Base-by-base conservation (phyloP, 495 filamentous ascomycete genomes). In the Lasiosphaeria miniovina region DNA sequence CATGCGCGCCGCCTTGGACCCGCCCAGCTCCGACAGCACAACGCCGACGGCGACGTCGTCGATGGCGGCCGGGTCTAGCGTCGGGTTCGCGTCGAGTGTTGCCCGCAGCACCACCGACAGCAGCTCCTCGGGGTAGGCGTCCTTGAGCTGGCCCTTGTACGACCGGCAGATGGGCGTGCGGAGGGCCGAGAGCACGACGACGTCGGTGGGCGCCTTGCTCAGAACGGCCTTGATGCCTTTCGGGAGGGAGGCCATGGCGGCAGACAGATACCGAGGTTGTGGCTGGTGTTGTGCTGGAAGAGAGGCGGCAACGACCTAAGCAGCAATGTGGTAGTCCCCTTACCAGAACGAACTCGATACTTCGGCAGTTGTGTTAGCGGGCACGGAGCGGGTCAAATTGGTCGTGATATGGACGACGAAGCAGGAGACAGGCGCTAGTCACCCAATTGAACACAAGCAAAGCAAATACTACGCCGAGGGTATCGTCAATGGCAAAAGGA, bases 1-100 rank as follows among this genome's bases (percentile, higher is more conserved):
- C 91, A 95, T 96, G 62, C 93, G 88, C 38, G 89, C 90, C 11
- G 91, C 91, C 78, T 97, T 97, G 56, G 85, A 86, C 58, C 92
- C 92, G 55, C 93, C 93, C 32, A 97, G 90, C 70, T 96, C 90
- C 55, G 89, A 88, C 43, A 97, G 83, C 14, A 96, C 93, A 53
- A 90, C 91, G 60, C 93, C 93, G 63, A 96, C 86, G 57, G 84
- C 83, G 12, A 96, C 86, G 64, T 96, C 93, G 65, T 93, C 79
- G 61, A 97, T 86, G 15, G 76, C 63, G 6, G 82, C 74, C 0
- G 90, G 87, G 63, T 90, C 82, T 58, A 96, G 87, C 62, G 87
- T 84, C 3, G 90, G 89, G 70, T 87, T 87, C 35, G 83, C 82
- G 61, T 84, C 84, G 54, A 95, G 79, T 8, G 92, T 96, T 6